These are phyloP conservation scores for Ogataea trehaloabstinens DNA, from an alignment of 805 yeast genomes.

Conservation along the genomic window DNA sequence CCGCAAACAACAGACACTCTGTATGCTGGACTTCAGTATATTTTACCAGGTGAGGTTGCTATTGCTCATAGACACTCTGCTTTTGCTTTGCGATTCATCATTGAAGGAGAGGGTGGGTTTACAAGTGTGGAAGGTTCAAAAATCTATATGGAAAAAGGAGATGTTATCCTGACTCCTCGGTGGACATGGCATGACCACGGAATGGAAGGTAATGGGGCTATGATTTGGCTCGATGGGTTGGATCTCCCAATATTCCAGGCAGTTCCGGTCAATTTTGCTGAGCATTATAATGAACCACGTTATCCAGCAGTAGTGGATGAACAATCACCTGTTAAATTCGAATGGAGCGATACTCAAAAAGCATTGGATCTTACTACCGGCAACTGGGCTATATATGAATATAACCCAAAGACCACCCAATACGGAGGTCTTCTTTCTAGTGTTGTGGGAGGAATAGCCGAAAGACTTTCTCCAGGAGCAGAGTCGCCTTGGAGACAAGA, in stretches of 20 bases:
- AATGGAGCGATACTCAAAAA: conserved; percentile 2
- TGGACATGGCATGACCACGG: conserved; percentile 5
- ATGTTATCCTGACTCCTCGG: conserved; percentile 4
- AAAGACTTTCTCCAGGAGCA: conserved; percentile 1
- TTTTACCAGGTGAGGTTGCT: conserved; percentile 3
- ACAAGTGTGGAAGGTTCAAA: conserved; percentile 5
- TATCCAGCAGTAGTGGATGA: conserved; percentile 1
- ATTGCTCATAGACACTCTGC: conserved; percentile 5
- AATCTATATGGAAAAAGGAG: conserved; percentile 3
- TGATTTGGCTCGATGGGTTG: conserved; percentile 4
- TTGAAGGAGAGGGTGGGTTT: conserved; percentile 4
- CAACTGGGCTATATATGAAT: conserved; percentile 2
- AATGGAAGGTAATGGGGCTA: conserved; percentile 4
- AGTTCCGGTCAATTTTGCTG: conserved; percentile 5
- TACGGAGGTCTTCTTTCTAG: neutral
- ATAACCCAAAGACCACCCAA: neutral
- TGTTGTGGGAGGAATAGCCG: conserved; percentile 1
- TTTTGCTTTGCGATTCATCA: conserved; percentile 3
- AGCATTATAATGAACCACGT: conserved; percentile 1
- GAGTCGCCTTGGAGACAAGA: conserved; percentile 4
- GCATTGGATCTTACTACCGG: neutral
- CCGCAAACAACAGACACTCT: conserved; percentile 4
- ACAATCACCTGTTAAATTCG: conserved; percentile 1
- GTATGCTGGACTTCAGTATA: conserved; percentile 5
- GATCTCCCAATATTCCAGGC: conserved; percentile 4